A percentile compares a stretch with the other conserved stretches of the same genome.
Evolutionary conservation across 2,329 filamentous ascomycete genomes (phyloP).

Genomic region (Lasiodiplodia sp.): DNA sequence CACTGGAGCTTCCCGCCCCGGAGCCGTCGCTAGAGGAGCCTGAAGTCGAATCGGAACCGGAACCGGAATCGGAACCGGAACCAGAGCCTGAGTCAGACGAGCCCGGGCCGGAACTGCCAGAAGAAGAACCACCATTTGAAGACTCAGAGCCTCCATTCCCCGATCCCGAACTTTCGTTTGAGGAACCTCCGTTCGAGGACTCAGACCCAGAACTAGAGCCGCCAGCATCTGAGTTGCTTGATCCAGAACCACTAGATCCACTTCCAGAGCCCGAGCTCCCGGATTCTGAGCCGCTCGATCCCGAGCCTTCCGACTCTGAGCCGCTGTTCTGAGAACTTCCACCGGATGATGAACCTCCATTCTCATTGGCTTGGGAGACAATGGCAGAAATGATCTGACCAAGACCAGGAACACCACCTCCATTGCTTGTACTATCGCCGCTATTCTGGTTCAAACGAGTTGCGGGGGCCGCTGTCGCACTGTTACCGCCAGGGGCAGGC

Average conservation of each 20-base stretch:
- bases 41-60: conserved; percentile 33
- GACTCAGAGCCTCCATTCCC: neutral
- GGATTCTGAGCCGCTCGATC: neutral
- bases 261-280: neutral
- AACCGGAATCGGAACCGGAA: neutral
- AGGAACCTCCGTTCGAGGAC: neutral
- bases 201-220: too few species aligned
- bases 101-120: neutral
- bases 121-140: conserved; percentile 15
- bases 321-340: conserved; percentile 19
- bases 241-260: neutral
- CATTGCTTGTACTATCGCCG: neutral
- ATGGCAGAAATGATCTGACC: conserved; percentile 13
- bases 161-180: neutral
- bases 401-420: neutral
- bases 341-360: conserved; percentile 19
- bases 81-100: neutral
- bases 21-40: neutral
- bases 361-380: conserved; percentile 17
- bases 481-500: neutral
- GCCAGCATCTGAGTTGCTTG: neutral
- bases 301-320: conserved; percentile 5
- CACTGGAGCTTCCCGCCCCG: neutral
- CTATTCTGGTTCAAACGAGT: neutral
- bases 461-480: neutral